A percentile compares a stretch with the other conserved stretches of the same genome.
Conservation (phyloP, 2,329 filamentous ascomycete species). For the Phialocephala sp. region DNA sequence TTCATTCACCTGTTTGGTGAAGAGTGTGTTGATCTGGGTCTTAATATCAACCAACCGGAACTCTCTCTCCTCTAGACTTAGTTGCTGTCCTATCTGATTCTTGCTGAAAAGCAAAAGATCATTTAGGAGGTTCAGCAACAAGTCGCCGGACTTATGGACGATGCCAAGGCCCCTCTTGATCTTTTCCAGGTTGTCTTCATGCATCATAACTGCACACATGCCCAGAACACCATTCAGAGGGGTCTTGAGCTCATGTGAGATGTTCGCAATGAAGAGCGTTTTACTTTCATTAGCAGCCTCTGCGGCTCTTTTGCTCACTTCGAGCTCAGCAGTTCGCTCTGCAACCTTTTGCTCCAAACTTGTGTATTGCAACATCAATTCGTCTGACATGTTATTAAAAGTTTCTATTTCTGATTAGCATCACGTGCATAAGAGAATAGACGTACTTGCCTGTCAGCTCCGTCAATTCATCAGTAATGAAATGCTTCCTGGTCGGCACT, state of each 20-base stretch:
- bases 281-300: slow-evolving; percentile 98
- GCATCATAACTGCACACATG: slow-evolving; percentile 93
- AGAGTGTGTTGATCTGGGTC: slow-evolving; percentile 83
- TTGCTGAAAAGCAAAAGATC: slow-evolving; percentile 93
- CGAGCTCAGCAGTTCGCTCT: slow-evolving; percentile 81
- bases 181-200: slow-evolving; percentile 78
- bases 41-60: slow-evolving; percentile 85
- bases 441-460: slow-evolving; percentile 52
- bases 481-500: slow-evolving; percentile 76
- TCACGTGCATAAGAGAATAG: not conserved
- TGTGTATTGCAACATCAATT: slow-evolving; percentile 85
- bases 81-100: slow-evolving; percentile 87
- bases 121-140: slow-evolving; percentile 84
- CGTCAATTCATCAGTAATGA: slow-evolving; percentile 82
- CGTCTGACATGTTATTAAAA: slow-evolving; percentile 94
- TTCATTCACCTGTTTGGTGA: slow-evolving; percentile 87
- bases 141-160: slow-evolving; percentile 86
- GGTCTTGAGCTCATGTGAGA: slow-evolving; percentile 86
- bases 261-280: slow-evolving; percentile 96
- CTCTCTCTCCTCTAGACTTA: slow-evolving; percentile 82
- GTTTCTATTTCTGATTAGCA: slow-evolving; percentile 64
- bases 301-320: slow-evolving; percentile 88
- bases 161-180: slow-evolving; percentile 86
- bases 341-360: slow-evolving; percentile 84
- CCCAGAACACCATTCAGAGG: slow-evolving; percentile 95